Evolutionary conservation across 345 rosid species (phyloP).

Genomic region (Corchorus olitorius): DNA sequence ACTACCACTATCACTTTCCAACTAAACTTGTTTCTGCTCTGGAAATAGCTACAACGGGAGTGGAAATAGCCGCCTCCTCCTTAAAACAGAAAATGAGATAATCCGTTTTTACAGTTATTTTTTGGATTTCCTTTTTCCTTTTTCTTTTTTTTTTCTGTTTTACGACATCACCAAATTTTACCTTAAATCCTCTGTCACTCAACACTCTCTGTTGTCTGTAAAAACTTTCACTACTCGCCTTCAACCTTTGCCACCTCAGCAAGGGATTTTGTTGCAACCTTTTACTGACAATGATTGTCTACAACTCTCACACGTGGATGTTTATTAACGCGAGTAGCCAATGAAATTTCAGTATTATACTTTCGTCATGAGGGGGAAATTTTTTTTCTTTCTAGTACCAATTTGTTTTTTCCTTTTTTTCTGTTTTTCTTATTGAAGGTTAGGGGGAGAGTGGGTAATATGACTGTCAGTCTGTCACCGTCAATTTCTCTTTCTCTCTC

Average conservation of each 20-base stretch:
- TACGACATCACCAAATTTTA: slow-evolving; percentile 2
- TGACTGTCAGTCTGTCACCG: slow-evolving; percentile 21
- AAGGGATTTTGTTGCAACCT: neutral
- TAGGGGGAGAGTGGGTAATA: neutral
- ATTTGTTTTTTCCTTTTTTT: no score
- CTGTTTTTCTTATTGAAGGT: no score
- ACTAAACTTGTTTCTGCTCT: neutral
- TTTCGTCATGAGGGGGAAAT: neutral
- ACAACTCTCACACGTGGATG: neutral
- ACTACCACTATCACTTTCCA: neutral
- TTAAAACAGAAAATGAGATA: neutral
- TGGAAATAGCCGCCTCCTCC: neutral
- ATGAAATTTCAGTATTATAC: neutral
- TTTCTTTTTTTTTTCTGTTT: neutral
- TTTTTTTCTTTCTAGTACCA: no score
- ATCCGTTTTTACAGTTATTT: slow-evolving; percentile 18
- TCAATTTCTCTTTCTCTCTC: neutral
- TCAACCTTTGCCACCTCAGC: no score
- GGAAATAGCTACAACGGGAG: neutral
- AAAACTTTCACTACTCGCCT: neutral
- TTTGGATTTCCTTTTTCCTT: neutral
- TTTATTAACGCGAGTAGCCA: neutral
- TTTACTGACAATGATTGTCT: neutral
- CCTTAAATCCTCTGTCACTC: neutral
- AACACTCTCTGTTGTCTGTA: neutral